Evolutionary conservation across 2,329 filamentous ascomycete genomes (phyloP).

Genomic region (Monilinia fructigena): DNA sequence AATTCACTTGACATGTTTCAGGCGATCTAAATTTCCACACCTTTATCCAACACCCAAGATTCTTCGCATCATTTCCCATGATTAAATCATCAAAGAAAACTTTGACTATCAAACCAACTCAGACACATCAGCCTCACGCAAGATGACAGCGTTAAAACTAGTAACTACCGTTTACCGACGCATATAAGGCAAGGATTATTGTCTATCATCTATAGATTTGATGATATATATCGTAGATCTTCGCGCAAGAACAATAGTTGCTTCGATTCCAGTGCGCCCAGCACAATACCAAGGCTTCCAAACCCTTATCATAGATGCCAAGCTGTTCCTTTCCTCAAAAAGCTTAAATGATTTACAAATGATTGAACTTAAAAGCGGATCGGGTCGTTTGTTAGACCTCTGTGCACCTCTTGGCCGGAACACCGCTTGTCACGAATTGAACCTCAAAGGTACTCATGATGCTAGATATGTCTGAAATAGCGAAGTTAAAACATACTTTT

Average conservation of each 20-base stretch:
- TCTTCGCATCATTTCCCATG: neutral
- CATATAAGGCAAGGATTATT: constrained; percentile 2
- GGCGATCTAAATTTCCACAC: constrained; percentile 12
- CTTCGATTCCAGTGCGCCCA: neutral
- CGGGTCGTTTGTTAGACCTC: constrained; percentile 7
- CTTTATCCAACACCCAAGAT: neutral
- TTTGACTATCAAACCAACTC: neutral
- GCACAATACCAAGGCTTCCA: constrained; percentile 17
- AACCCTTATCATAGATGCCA: constrained; percentile 17
- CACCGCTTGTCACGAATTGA: constrained; percentile 13
- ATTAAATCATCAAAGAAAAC: neutral
- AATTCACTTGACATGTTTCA: constrained; percentile 20
- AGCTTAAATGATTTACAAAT: no score
- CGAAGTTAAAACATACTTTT: no score
- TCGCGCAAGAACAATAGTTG: neutral
- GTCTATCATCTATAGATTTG: neutral
- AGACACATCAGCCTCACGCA: constrained; percentile 11
- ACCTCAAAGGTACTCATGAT: neutral
- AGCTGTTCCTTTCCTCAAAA: neutral
- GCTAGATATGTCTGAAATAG: neutral
- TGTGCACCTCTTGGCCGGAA: constrained; percentile 16
- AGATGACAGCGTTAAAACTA: constrained; percentile 12
- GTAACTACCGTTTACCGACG: constrained; percentile 10
- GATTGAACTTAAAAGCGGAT: neutral
- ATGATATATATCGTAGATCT: neutral